Evolutionary conservation across 805 yeast species (phyloP).

Genomic region (Yamadazyma scolyti): DNA sequence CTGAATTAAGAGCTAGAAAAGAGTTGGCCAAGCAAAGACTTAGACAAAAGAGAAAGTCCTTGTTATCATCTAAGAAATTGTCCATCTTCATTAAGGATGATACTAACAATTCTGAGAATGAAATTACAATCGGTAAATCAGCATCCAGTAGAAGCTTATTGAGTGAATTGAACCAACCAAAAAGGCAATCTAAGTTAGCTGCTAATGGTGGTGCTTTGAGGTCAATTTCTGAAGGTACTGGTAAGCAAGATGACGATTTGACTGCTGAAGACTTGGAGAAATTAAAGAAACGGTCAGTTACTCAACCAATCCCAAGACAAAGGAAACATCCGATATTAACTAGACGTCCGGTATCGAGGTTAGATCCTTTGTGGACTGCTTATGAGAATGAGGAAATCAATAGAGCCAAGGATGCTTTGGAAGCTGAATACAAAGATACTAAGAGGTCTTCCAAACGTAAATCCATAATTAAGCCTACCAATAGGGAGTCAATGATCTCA

Average conservation of each 20-base stretch:
- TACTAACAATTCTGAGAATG: conserved; percentile 23
- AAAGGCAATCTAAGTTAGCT: conserved; percentile 27
- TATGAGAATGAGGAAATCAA: conserved; percentile 46
- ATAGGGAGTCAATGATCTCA: conserved; percentile 34
- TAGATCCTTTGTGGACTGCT: conserved; percentile 54
- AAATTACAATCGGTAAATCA: conserved; percentile 22
- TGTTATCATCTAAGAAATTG: conserved; percentile 34
- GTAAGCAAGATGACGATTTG: conserved; percentile 27
- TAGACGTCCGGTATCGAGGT: conserved; percentile 52
- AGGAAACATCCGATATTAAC: conserved; percentile 39
- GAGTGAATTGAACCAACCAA: conserved; percentile 30
- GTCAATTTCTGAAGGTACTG: conserved; percentile 34
- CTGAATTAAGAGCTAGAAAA: conserved; percentile 45
- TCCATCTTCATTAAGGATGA: conserved; percentile 36
- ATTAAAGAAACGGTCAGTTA: conserved; percentile 44
- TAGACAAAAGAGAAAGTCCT: conserved; percentile 38
- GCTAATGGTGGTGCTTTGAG: conserved; percentile 20
- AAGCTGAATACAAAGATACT: conserved; percentile 27
- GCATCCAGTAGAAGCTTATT: too few species aligned
- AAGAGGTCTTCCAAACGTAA: conserved; percentile 8
- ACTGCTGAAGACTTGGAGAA: conserved; percentile 44
- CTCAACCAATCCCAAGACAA: conserved; percentile 34
- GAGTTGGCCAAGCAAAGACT: conserved; percentile 45
- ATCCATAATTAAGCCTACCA: conserved; percentile 11
- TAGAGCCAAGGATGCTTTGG: conserved; percentile 40